Base-by-base conservation (phyloP, 2,329 filamentous ascomycete genomes). In the Calonectria pteridis region DNA sequence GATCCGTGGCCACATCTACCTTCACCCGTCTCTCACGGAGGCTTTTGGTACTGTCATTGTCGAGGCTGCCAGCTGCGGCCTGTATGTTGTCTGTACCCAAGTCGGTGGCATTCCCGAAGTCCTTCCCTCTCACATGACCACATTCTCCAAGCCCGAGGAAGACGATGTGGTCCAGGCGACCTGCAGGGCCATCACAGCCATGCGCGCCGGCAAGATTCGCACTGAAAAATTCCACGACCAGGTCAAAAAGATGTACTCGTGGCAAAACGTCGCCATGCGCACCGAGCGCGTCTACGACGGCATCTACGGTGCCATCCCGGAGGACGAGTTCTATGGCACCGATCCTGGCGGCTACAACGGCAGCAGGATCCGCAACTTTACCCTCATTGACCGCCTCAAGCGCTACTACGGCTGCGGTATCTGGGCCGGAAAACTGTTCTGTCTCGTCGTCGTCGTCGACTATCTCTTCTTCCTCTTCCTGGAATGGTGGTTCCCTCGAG, bases 11-110 rank as follows among this genome's bases (percentile, higher is more conserved):
- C 96, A 99, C 82, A 98, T 99, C 76, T 98, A 98, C 82, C 91
- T 99, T 1, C 96, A 98, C 81, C 97, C 97, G 0, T 97, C 94
- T 71, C 88, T 99, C 62, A 99, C 97, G 0, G 97, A 99, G 84
- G 97, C 97, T 0, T 99, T 99, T 80, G 97, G 97, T 28, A 99
- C 97, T 0, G 97, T 99, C 75, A 96, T 99, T 70, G 97, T 99
- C 35, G 97, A 99, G 85, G 97, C 97, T 9, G 97, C 97, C 35
- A 97, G 94, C 77, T 99, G 97, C 81, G 97, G 97, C 1, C 87
- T 99, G 1, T 98, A 98, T 81, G 95, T 99, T 5, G 97, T 99
- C 1, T 98, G 95, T 81, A 99, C 97, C 0, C 94, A 96, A 72
- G 97, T 99, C 7, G 97, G 97, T 64, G 97, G 97, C 40, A 98